Evolutionary conservation across 345 rosid species (phyloP).

Genomic region (Pseudoturritis turrita): DNA sequence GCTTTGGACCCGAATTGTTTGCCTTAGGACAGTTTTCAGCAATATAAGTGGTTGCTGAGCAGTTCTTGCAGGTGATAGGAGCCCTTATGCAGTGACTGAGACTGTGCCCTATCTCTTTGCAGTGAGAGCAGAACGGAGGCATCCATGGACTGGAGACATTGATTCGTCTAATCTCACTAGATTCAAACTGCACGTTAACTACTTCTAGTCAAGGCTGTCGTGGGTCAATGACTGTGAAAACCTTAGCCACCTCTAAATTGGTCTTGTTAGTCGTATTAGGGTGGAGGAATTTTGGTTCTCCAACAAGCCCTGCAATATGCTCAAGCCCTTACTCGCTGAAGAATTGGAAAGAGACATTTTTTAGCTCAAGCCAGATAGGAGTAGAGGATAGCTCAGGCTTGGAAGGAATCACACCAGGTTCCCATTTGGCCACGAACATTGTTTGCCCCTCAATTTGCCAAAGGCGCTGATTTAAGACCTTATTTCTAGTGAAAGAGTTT

Average conservation of each 20-base stretch:
- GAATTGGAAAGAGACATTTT: neutral
- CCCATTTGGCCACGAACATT: neutral
- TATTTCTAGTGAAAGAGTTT: neutral
- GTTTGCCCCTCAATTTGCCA: neutral
- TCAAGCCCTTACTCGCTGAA: neutral
- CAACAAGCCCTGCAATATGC: neutral
- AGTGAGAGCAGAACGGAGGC: neutral
- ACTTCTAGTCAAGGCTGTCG: neutral
- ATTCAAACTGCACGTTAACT: neutral
- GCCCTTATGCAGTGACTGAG: too few species aligned
- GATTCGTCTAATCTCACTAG: neutral
- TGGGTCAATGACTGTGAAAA: neutral
- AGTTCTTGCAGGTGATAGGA: too few species aligned
- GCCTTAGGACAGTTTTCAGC: too few species aligned
- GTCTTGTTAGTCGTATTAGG: neutral
- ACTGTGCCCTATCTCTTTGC: neutral
- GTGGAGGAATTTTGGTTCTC: neutral
- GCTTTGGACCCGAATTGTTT: too few species aligned
- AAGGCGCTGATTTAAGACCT: neutral
- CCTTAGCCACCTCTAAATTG: neutral
- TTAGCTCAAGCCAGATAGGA: neutral
- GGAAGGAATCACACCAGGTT: neutral
- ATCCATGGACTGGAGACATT: neutral
- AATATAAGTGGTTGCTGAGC: too few species aligned
- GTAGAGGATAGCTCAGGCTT: neutral